Conservation (phyloP, 2,329 filamentous ascomycete genomes). For the Cladosporium sphaerospermum region DNA sequence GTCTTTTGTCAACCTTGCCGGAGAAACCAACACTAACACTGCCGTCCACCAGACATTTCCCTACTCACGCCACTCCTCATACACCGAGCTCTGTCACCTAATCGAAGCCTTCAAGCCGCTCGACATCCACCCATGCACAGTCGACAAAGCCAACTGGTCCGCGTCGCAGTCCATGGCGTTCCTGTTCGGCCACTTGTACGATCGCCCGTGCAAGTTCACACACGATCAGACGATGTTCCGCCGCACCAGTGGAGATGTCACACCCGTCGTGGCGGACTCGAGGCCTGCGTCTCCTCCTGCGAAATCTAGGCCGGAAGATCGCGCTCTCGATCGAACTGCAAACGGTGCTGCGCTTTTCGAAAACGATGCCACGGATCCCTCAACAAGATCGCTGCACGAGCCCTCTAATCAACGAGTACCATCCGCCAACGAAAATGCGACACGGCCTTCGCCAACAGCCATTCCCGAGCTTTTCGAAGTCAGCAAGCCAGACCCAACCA, state of each 20-base stretch:
- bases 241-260: background rate
- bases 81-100: conserved; percentile 68
- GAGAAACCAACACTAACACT: background rate
- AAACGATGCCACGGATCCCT: background rate
- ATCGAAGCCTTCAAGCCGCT: conserved; percentile 61
- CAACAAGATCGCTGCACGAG: background rate
- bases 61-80: conserved; percentile 85
- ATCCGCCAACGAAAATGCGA: no score
- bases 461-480: no score
- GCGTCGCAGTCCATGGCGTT: conserved; percentile 56
- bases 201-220: conserved; percentile 47
- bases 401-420: no score
- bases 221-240: conserved; percentile 59
- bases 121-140: conserved; percentile 78
- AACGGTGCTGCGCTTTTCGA: no score
- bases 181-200: conserved; percentile 68
- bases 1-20: background rate
- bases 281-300: background rate
- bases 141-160: conserved; percentile 57
- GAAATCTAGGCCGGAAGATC: background rate
- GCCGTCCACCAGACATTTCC: conserved; percentile 53
- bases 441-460: no score
- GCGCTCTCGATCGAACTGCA: no score
- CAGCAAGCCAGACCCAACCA: no score
- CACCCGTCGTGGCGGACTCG: background rate